These are phyloP conservation scores for Areca catechu DNA, from an alignment of 176 grass and related monocot genomes.

Conservation along the genomic window DNA sequence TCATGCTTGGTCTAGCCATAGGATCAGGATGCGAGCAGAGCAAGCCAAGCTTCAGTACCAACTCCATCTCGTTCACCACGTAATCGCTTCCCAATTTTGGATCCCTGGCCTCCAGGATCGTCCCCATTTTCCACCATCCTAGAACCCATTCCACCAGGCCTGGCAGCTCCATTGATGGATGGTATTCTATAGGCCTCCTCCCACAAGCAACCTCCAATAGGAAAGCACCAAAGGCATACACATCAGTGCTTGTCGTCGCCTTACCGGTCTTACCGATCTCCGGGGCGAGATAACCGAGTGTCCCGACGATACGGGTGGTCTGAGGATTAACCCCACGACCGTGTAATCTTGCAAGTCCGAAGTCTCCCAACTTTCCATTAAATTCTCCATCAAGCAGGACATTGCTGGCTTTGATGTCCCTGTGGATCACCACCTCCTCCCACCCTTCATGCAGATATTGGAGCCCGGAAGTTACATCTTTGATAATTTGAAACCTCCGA, in stretches of 20 bases:
- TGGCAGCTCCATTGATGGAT: slow-evolving; percentile 3
- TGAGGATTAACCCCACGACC: slow-evolving; percentile 44
- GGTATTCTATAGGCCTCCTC: slow-evolving; percentile 28
- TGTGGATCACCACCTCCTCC: slow-evolving; percentile 85
- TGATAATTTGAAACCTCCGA: slow-evolving; percentile 42
- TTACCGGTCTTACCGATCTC: slow-evolving; percentile 75
- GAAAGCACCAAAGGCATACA: slow-evolving; percentile 65
- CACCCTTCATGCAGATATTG: slow-evolving; percentile 83
- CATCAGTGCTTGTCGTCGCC: slow-evolving; percentile 50
- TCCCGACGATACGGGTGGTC: slow-evolving; percentile 46
- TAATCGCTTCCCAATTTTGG: slow-evolving; percentile 27
- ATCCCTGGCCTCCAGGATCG: slow-evolving; percentile 35
- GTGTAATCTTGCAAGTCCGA: slow-evolving; percentile 67
- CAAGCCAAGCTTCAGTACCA: slow-evolving; percentile 64
- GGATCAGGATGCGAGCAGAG: slow-evolving; percentile 66
- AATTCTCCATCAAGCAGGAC: slow-evolving; percentile 63
- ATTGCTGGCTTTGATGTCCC: slow-evolving; percentile 80
- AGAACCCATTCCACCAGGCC: slow-evolving; percentile 59
- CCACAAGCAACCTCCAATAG: slow-evolving; percentile 55
- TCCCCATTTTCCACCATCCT: slow-evolving; percentile 38
- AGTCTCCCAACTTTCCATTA: slow-evolving; percentile 79
- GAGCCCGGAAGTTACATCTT: slow-evolving; percentile 45
- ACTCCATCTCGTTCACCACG: slow-evolving; percentile 34
- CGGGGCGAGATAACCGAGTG: slow-evolving; percentile 64
- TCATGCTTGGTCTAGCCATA: slow-evolving; percentile 40